Evolutionary conservation across 345 rosid genomes (phyloP), one percentile per base, ranked within the genome.

Genomic region (Passiflora organensis): DNA sequence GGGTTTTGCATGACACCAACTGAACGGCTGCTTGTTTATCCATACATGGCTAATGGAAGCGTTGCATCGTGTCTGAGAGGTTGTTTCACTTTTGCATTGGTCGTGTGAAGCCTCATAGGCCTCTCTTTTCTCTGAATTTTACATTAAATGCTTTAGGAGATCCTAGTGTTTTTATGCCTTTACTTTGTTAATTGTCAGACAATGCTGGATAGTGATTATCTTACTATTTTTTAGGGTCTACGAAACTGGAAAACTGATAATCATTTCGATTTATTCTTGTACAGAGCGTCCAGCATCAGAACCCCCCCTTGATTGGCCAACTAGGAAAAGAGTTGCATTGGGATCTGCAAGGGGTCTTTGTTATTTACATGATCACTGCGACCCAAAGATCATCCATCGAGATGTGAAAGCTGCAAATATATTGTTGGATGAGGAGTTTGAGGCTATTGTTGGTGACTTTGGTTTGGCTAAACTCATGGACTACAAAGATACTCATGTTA

Each of bases 321-420:
- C 41, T 13, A 51, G 41, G 38, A 51, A 51, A 18, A 51, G 55
- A 16, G 25, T 51, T 22, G 55, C 55, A 28, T 22, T 51, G 12
- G 55, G 41, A 25, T 28, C 55, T 51, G 55, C 55, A 28, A 51
- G 55, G 55, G 55, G 55, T 16, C 55, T 51, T 32, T 16, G 25
- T 22, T 51, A 51, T 51, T 17, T 51, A 10, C 55, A 51, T 51
- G 55, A 51, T 10, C 55, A 51, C n/a, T 51, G 55, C 10, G 55
- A 51, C 39, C 41, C 55, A 32, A 51, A 51, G 39, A 51, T 51
- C 25, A 51, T 32, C 16, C 55, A 32, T 28, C 25, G 55, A 16
- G 55, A 51, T 51, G 55, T 51, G 38, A 32, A 51, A 32, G 55
- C 55, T 32, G 55, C 55, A 22, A 51, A 51, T 51, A 32, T 51